phyloP scores from a whole-genome alignment of 2,329 filamentous ascomycete genomes.

The Claviceps sp. region DNA sequence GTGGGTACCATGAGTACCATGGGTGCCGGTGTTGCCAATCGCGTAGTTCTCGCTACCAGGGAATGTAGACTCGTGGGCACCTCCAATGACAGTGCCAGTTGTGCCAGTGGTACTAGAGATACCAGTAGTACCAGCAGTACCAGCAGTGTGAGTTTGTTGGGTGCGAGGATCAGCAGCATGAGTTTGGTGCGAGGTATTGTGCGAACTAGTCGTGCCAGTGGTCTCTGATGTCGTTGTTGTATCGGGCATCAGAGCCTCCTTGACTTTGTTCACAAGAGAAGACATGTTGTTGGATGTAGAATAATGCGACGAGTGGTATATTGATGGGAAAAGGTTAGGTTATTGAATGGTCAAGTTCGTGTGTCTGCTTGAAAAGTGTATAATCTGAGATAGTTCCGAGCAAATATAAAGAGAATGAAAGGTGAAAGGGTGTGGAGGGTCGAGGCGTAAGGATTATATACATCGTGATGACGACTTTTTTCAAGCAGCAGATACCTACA shows the following conservation, averaged over 20 bases:
- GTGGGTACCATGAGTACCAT: slow-evolving; percentile 13
- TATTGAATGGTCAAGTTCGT: too few relatives aligned
- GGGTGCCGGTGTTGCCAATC: slow-evolving; percentile 6
- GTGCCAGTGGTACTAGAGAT: slow-evolving; percentile 5
- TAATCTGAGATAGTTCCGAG: background rate
- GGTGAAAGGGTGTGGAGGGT: background rate
- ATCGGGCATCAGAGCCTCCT: slow-evolving; percentile 38
- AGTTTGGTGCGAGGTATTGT: slow-evolving; percentile 8
- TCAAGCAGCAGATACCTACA: background rate
- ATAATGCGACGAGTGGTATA: background rate
- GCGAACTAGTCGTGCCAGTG: slow-evolving; percentile 4
- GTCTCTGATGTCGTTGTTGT: slow-evolving; percentile 13
- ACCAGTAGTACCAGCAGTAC: too few relatives aligned
- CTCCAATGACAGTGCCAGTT: slow-evolving; percentile 11
- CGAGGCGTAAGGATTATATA: slow-evolving; percentile 4
- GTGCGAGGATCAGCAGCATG: slow-evolving; percentile 38
- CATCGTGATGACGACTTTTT: background rate
- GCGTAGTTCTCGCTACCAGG: slow-evolving; percentile 33
- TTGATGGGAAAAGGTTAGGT: background rate
- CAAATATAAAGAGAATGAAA: background rate
- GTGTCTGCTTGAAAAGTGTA: background rate
- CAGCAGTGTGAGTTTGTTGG: slow-evolving; percentile 30
- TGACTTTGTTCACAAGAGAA: slow-evolving; percentile 44
- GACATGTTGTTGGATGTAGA: slow-evolving; percentile 29
- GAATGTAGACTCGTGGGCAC: slow-evolving; percentile 4